Conservation (phyloP, 345 rosid genomes). For the Euphorbia tirucalli region DNA sequence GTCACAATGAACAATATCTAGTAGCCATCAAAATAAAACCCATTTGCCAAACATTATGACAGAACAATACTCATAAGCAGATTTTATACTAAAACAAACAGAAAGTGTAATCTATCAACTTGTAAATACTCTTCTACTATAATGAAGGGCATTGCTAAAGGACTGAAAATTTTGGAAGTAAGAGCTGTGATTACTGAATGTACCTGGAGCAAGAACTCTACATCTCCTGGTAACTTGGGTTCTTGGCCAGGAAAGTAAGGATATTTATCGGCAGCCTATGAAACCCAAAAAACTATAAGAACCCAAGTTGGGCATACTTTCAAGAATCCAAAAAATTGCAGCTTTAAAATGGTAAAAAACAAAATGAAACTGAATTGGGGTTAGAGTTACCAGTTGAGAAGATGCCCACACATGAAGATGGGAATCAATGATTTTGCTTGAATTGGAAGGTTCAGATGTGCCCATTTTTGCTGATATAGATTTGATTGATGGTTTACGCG, state of each 20-base stretch:
- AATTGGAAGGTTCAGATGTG: conserved; percentile 28
- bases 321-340: neutral
- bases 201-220: conserved; percentile 87
- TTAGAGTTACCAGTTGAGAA: conserved; percentile 58
- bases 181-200: too few species aligned
- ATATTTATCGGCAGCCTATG: conserved; percentile 65
- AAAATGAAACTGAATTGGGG: neutral
- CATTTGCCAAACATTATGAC: too few species aligned
- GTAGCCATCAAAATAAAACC: neutral
- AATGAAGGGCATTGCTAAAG: neutral
- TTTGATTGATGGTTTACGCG: conserved; percentile 14
- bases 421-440: conserved; percentile 62
- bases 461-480: conserved; percentile 51
- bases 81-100: neutral
- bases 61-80: too few species aligned
- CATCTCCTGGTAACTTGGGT: conserved; percentile 74
- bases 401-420: conserved; percentile 97
- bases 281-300: neutral
- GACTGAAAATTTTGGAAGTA: neutral
- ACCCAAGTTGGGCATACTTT: neutral
- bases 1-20: too few species aligned
- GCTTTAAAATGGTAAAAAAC: neutral
- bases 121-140: neutral
- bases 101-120: neutral
- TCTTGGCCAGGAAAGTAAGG: conserved; percentile 94